Conservation (phyloP, 768 basidiomycete genomes). For the Lyophyllum semitale region DNA sequence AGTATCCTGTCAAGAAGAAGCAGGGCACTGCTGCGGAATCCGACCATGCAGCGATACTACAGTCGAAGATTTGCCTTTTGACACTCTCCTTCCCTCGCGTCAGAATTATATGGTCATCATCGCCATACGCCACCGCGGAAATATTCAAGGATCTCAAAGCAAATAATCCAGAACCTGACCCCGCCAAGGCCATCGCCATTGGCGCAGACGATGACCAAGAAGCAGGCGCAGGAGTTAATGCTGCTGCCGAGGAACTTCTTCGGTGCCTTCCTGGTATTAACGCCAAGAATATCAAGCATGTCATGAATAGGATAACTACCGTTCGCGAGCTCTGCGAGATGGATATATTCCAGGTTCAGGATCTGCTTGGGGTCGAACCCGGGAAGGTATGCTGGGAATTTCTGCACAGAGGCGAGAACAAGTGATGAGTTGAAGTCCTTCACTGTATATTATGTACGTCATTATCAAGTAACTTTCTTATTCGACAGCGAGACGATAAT, state of each 20-base stretch:
- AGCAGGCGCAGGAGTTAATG: conserved; percentile 67
- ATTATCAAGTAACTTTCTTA: neutral
- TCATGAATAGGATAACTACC: conserved; percentile 79
- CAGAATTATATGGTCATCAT: conserved; percentile 96
- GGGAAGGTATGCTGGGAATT: conserved; percentile 84
- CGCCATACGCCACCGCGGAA: conserved; percentile 87
- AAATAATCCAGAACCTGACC: conserved; percentile 80
- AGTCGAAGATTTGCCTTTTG: conserved; percentile 91
- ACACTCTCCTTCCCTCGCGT: conserved; percentile 89
- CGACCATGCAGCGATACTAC: conserved; percentile 54
- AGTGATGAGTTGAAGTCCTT: neutral
- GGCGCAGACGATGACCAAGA: conserved; percentile 80
- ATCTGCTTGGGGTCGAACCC: conserved; percentile 76
- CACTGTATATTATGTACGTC: neutral
- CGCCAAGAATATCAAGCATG: conserved; percentile 80
- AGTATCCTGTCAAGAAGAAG: conserved; percentile 59
- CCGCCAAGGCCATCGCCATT: conserved; percentile 69
- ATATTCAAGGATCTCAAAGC: conserved; percentile 92
- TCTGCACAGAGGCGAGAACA: conserved; percentile 66
- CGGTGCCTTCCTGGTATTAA: conserved; percentile 83
- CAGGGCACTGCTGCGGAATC: conserved; percentile 27
- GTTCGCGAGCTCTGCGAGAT: conserved; percentile 76
- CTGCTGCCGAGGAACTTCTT: conserved; percentile 80
- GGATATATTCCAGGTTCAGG: conserved; percentile 61
- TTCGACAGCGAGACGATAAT: neutral